Evolutionary conservation across 495 filamentous ascomycete species (phyloP), one percentile per base, ranked within the genome.

Genomic region (Hyaloscypha bicolor): DNA sequence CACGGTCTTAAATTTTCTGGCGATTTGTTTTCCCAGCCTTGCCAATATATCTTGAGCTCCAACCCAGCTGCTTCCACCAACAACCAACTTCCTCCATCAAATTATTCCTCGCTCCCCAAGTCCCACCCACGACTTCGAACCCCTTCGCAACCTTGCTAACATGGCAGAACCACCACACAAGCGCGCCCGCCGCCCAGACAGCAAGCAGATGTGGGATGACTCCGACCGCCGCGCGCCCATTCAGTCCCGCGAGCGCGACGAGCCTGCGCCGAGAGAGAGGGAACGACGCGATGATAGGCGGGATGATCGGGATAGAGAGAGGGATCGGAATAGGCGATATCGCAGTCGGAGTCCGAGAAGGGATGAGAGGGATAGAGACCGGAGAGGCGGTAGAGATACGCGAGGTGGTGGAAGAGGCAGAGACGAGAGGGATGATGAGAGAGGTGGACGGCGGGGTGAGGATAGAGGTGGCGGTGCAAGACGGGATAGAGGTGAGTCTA

Each of bases 131-230:
- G 4, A 48, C 25, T 25, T 25, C 25, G 2, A 25, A 25, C 1
- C 25, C 25, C 25, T 48, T 16, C 42, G 42, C 42, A 48, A 3
- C 8, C 29, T 56, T 31, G 53, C 9, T 9, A 62, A 42, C 31
- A 76, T 76, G 74, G 48, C 74, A 35, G 73, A 76, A 68, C 73
- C 70, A 60, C 71, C 73, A 25, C 65, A 68, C 56, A 74, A 74
- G 52, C 75, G 75, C 25, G 57, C 69, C 8, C 68, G 78, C 14
- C 79, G 79, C 51, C 76, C 77, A 55, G 79, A 82, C 56, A 80
- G 77, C 69, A 79, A 76, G 59, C 73, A 77, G 55, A 78, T 80
- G 75, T 79, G 79, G 79, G 79, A 80, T 29, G 79, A 80, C 56
- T 70, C 75, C 30, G 78, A 79, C 19, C 73, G 76, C 9, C 65